phyloP scores from a whole-genome alignment of 2,329 filamentous ascomycete genomes.

The Chrysosporium queenslandicum region DNA sequence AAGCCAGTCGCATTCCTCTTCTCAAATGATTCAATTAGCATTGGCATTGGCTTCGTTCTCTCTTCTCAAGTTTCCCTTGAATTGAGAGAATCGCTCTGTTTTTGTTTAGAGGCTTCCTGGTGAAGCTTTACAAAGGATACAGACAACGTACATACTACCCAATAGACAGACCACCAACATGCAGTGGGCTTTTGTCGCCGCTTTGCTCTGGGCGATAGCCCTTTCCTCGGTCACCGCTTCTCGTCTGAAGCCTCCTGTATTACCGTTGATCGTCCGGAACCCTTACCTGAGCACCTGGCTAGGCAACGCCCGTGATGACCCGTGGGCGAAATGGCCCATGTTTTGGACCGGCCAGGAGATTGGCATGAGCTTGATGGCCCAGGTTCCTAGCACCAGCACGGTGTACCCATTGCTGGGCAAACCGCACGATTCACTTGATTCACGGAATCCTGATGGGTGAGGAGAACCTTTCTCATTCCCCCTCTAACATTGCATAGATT shows the following conservation, averaged over 20 bases:
- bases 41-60: background rate
- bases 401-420: slow-evolving; percentile 57
- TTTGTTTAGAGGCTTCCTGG: background rate
- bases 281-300: slow-evolving; percentile 73
- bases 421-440: slow-evolving; percentile 52
- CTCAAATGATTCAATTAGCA: background rate
- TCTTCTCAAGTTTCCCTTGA: slow-evolving; percentile 2
- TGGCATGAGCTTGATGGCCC: slow-evolving; percentile 54
- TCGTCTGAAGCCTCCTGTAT: slow-evolving; percentile 51
- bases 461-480: slow-evolving; percentile 3
- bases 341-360: slow-evolving; percentile 66
- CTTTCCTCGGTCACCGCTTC: slow-evolving; percentile 41
- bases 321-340: slow-evolving; percentile 80
- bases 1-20: background rate
- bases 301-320: slow-evolving; percentile 58
- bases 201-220: slow-evolving; percentile 16
- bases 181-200: background rate
- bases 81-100: slow-evolving; percentile 3
- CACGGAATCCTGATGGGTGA: slow-evolving; percentile 29
- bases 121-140: background rate
- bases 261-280: slow-evolving; percentile 64
- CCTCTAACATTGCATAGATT: background rate
- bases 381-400: slow-evolving; percentile 48
- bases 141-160: background rate
- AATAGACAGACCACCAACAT: too few species aligned